Evolutionary conservation across 2,329 filamentous ascomycete species (phyloP), one percentile per base, ranked within the genome.

Genomic region (Sarocladium brachiariae): DNA sequence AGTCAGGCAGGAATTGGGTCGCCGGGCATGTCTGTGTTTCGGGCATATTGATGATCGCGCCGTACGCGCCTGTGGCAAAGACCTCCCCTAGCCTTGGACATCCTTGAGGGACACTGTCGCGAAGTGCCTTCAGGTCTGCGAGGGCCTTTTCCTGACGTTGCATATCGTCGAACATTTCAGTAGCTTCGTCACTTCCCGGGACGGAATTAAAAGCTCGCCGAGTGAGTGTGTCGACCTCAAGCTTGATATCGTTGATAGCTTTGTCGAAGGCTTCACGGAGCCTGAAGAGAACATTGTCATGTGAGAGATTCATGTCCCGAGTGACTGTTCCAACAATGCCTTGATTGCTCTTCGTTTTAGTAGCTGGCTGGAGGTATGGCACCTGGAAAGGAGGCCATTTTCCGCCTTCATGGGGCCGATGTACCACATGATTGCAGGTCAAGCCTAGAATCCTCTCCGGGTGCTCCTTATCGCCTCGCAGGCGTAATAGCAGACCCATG

Each of bases 401-500:
- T 41, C 14, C 16, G 5, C 24, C 18, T 6, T n/a, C 8, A 41
- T 21, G 21, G 16, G 18, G 38, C 16, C 38, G 38, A 9, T 41
- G 38, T 10, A 41, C 38, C 16, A 41, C 38, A 16, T 41, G 38
- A 24, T 41, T 19, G 19, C 38, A 41, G 19, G 38, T 41, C 19
- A 41, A 16, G 16, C 38, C 38, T n/a, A 41, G 5, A 41, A 24
- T 19, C 21, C 38, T 41, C 38, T 41, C 38, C 9, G 38, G 38
- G 21, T 41, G 16, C 9, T 41, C 7, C 21, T 41, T 24, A 24
- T 10, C 21, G 4, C 18, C 19, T 24, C 11, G 21, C 16, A 41
- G 19, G 24, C 38, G 38, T n/a, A 41, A 41, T 41, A 41, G 21
- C 38, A 24, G 38, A 24, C 38, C 38, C 38, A 41, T 41, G n/a